phyloP scores from a whole-genome alignment of 2,329 filamentous ascomycete species.

The Calonectria pseudoreteaudii region DNA sequence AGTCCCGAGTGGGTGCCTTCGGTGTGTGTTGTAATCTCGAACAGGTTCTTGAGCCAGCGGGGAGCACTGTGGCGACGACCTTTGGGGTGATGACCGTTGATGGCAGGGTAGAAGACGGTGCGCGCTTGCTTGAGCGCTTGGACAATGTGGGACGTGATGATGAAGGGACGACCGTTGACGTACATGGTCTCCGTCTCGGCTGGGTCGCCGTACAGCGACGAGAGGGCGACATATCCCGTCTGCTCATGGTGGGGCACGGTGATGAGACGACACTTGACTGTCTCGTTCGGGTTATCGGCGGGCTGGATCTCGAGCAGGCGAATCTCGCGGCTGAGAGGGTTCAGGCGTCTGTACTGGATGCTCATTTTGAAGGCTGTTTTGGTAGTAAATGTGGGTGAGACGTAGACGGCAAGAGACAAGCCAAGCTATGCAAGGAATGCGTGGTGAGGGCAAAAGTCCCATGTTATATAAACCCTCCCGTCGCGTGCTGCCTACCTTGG shows the following conservation, averaged over 20 bases:
- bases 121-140: conserved; percentile 48
- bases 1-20: conserved; percentile 26
- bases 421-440: background rate
- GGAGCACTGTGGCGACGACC: conserved; percentile 21
- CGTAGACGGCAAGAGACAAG: background rate
- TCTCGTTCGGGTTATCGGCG: conserved; percentile 40
- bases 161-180: conserved; percentile 42
- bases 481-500: background rate
- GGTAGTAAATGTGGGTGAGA: background rate
- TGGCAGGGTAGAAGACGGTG: conserved; percentile 45
- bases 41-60: conserved; percentile 28
- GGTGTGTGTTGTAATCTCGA: conserved; percentile 6
- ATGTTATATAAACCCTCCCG: background rate
- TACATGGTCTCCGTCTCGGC: conserved; percentile 45
- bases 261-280: conserved; percentile 49
- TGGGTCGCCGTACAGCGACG: conserved; percentile 45
- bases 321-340: conserved; percentile 39
- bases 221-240: conserved; percentile 46
- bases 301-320: conserved; percentile 50
- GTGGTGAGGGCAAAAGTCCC: background rate
- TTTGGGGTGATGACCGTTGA: conserved; percentile 34
- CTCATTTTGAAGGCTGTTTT: background rate
- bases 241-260: conserved; percentile 42
- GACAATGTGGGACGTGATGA: conserved; percentile 44
- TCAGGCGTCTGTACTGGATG: conserved; percentile 28